These are phyloP conservation scores for Ophiostoma ips DNA, from an alignment of 2,329 filamentous ascomycete genomes.

Conservation along the genomic window DNA sequence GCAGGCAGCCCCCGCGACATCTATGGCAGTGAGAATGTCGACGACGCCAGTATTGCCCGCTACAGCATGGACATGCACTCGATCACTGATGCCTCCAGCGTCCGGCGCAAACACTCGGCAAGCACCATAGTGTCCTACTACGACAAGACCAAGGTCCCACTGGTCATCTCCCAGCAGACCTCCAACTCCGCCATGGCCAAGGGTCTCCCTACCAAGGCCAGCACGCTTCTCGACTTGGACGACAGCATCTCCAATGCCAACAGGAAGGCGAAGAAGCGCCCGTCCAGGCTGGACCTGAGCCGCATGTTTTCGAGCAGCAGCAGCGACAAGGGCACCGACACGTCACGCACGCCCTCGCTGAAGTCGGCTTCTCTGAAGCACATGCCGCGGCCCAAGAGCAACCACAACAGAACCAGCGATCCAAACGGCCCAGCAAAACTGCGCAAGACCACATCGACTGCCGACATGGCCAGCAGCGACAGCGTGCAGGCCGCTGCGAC, in stretches of 20 bases:
- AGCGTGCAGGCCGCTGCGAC: too few relatives aligned
- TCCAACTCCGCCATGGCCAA: slow-evolving; percentile 45
- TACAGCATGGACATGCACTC: slow-evolving; percentile 14
- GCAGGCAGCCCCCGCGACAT: neutral
- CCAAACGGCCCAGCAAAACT: slow-evolving; percentile 15
- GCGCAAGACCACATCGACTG: neutral
- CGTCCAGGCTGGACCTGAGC: slow-evolving; percentile 35
- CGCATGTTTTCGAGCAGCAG: slow-evolving; percentile 26
- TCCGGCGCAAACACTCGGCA: slow-evolving; percentile 37
- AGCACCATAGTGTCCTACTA: slow-evolving; percentile 41
- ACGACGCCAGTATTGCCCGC: slow-evolving; percentile 13
- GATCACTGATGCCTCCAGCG: slow-evolving; percentile 28
- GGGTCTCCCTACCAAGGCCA: slow-evolving; percentile 34
- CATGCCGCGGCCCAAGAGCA: slow-evolving; percentile 17
- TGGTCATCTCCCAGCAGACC: slow-evolving; percentile 45
- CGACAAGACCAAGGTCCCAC: slow-evolving; percentile 40
- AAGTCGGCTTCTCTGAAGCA: slow-evolving; percentile 22
- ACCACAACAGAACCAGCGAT: slow-evolving; percentile 13
- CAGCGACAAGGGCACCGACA: slow-evolving; percentile 20
- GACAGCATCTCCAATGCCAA: slow-evolving; percentile 17
- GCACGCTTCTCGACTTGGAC: slow-evolving; percentile 29
- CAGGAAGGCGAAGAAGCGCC: slow-evolving; percentile 28
- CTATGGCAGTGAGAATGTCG: neutral
- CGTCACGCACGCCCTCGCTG: slow-evolving; percentile 27
- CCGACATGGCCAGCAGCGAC: slow-evolving; percentile 16